Base-by-base conservation (phyloP, 805 yeast genomes). In the Torulaspora gathmanii region DNA sequence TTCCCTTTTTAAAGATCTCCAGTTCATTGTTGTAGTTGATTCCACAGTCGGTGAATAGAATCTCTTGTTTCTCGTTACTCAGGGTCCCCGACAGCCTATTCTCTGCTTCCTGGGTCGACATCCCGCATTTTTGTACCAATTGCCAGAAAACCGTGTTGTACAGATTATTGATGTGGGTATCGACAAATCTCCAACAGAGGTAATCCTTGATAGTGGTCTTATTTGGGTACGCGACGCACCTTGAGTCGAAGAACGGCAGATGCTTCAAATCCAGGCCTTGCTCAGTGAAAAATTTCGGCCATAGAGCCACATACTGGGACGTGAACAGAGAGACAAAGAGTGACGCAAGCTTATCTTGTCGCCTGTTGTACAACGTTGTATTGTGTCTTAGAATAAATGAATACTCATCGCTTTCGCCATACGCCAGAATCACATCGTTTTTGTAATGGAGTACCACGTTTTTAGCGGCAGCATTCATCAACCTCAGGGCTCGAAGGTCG, bases 381-480 rank as follows among this genome's bases (percentile, higher is more conserved):
- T 71, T 71, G 35, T 74, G 77, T 27, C 80, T 70, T 42, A 93
- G 66, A 4, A 91, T 75, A 63, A 91, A 91, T 11, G 91, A 83
- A 61, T 85, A 93, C 68, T 93, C 99, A 64, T 93, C 99, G 30
- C 95, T 83, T 57, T 93, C 98, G 0, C 99, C 99, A 61, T 84
- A 93, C 0, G 96, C 95, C 62, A 90, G 52, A 8, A 82, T 57
- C 0, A 87, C 74, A 51, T 93, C 98, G n/a, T 54, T 59, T 7
- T 84, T 78, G 33, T 87, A 77, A 30, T 75, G 72, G 26, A 73
- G 64, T 70, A 86, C 75, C 9, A 89, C 74, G 38, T 77, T 74
- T 48, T 62, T 55, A 0, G 98, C 98, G 3, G 95, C 80, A 2
- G 73, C 70, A 67, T 89, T 93, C 89, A 93, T 89, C 49, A 89